Evolutionary conservation across 352 stramenopile species (phyloP), one percentile per base, ranked within the genome.

Genomic region (Albugo laibachii): DNA sequence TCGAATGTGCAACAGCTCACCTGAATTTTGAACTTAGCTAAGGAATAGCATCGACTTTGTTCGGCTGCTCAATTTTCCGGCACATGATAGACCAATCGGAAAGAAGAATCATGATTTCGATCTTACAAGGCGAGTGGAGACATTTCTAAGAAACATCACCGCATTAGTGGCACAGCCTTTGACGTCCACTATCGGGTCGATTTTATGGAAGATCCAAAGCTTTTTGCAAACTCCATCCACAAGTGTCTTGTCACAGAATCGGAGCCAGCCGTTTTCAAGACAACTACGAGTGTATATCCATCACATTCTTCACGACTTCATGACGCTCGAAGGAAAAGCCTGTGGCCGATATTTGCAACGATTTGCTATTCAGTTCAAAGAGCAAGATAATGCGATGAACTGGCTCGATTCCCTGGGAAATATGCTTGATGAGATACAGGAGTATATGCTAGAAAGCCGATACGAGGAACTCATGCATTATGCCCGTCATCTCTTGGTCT

Each of bases 391-490:
- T 11, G 59, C 61, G 15, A 73, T 70, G 48, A 80, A 77, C 42
- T 37, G 80, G 34, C 48, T 89, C 11, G 65, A 89, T 48, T 69
- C 80, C 45, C 64, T 86, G 12, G 76, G 71, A 4, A 66, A 81
- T 11, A 80, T 86, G 46, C 64, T 89, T 34, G 76, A 89, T 40
- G 73, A 63, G 35, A 69, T 89, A 10, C 76, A 89, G 53, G 70
- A 83, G 52, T 86, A 89, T 37, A 89, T 89, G 76, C 66, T 89
- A 2, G 73, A 86, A 49, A 69, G 86, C 43, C 73, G 76, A 0
- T 84, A 69, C 42, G 71, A 82, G 24, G 76, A 89, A 42, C 84
- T 89, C 24, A 31, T 31, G 24, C 24, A 31, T 31, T 31, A 31
- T 31, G 24, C 24, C 8, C 24, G 24, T 31, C 24, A 31, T 31